Base-by-base conservation (phyloP, 139 green algal species). In the Pycnococcus provasolii region DNA sequence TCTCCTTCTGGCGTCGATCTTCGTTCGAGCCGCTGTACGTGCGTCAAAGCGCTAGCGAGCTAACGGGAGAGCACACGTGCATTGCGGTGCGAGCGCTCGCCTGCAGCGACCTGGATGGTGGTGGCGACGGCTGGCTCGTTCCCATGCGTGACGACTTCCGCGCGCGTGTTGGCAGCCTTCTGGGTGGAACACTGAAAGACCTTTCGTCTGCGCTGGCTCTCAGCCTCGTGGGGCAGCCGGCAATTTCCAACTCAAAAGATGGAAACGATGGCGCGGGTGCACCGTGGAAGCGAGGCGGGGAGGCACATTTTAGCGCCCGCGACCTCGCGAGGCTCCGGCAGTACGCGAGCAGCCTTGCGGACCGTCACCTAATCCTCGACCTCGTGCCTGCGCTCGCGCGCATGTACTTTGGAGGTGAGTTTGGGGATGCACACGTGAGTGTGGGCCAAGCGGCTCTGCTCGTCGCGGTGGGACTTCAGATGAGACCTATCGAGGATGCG, bases 301-400 rank as follows among this genome's bases (percentile, higher is more conserved):
- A 13, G 50, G 50, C 42, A 43, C 53, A 60, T 6, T 60, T 96
- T 9, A 84, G 75, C 4, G 68, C 87, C 2, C 84, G 96, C 71
- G 92, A 98, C 72, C 81, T 97, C 6, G 89, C 91, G 63, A 78
- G 91, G n/a, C 76, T 84, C 44, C 80, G 97, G 83, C 89, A 89
- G 4, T 99, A 97, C 78, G 70, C 83, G 62, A 88, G 81, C 80
- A 93, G 86, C 67, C 77, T 99, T 52, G 89, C 95, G 40, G 93
- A 99, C 80, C 89, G 96, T 78, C 92, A 97, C 80, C 61, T 97
- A 45, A 64, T 83, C 3, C 37, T 68, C 5, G 77, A 83, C 59
- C 60, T 85, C 26, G 61, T 85, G 9, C 79, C 91, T 0, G 45
- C 78, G 2, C 72, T 99, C 46, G 79, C 89, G 0, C 67, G 67